Evolutionary conservation across 1,284 basidiomycete species (phyloP), one percentile per base, ranked within the genome.

Genomic region (Papiliotrema fonsecae): DNA sequence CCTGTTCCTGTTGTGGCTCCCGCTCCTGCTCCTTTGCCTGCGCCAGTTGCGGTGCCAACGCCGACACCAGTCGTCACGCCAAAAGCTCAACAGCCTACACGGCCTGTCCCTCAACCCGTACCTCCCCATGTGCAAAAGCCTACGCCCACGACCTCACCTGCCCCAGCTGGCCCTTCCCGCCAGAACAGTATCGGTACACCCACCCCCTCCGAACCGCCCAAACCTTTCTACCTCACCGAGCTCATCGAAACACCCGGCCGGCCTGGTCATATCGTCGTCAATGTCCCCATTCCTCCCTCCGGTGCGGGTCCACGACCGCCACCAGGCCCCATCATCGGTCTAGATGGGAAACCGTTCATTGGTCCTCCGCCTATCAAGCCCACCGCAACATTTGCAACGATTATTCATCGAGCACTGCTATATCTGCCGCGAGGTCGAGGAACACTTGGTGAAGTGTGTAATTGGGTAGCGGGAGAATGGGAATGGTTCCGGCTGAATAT

Each of bases 371-470:
- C 70, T 5, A 57, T 73, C 49, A 75, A 75, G 43, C 73, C 73
- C 1, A 68, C 68, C 0, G 49, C 64, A 11, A 74, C 73, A 6
- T 75, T 72, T 51, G 72, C 72, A 2, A 71, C 66, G 2, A 73
- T 74, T 36, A 75, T 74, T 34, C 65, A 72, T 41, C 64, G 67
- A 11, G 66, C 70, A 6, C 57, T 74, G 16, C 61, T 65, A 26
- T 60, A 64, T 44, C 56, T 74, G 1, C 67, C 66, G 14, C 57
- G 84, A 39, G 88, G 87, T 35, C 87, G 88, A 68, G 88, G 87
- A 25, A 93, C 92, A 0, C 69, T 96, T 52, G 88, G 92, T 57
- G 89, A 94, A 63, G 90, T 96, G 43, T 90, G 89, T 66, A 82
- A 82, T 47, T 96, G 90, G 89, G 89, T 96, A 54, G 83, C 85